phyloP scores from a whole-genome alignment of 2,329 filamentous ascomycete genomes.

The Claviceps paspali region DNA sequence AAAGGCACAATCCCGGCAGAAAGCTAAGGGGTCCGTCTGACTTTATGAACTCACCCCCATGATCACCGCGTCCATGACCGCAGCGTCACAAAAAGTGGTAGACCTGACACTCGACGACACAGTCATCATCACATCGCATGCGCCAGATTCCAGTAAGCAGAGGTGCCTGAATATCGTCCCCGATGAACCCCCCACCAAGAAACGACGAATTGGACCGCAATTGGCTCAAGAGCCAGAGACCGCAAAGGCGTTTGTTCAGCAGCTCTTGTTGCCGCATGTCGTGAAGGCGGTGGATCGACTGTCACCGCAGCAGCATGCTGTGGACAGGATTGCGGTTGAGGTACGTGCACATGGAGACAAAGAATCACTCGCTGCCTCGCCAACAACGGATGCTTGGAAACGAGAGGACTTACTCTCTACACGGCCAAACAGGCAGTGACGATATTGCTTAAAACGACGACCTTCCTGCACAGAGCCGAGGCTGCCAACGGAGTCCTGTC shows the following conservation, averaged over 20 bases:
- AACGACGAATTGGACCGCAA: slow-evolving; percentile 13
- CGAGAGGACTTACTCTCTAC: background rate
- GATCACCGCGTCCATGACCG: slow-evolving; percentile 14
- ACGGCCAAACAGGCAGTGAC: slow-evolving; percentile 10
- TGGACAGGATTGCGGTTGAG: slow-evolving; percentile 15
- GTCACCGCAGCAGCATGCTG: slow-evolving; percentile 9
- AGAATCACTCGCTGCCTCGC: background rate
- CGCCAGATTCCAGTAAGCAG: background rate
- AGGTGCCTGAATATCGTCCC: background rate
- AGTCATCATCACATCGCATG: background rate
- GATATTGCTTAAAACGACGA: slow-evolving; percentile 10
- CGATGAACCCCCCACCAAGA: slow-evolving; percentile 17
- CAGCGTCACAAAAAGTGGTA: slow-evolving; percentile 13
- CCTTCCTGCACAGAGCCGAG: slow-evolving; percentile 12
- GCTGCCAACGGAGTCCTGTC: slow-evolving; percentile 9
- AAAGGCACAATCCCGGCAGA: background rate
- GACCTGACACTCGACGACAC: slow-evolving; percentile 12
- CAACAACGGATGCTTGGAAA: background rate
- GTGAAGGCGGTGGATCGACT: slow-evolving; percentile 12
- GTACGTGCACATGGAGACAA: slow-evolving; percentile 14
- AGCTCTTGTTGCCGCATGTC: slow-evolving; percentile 20
- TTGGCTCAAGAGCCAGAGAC: slow-evolving; percentile 4
- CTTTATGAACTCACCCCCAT: slow-evolving; percentile 8
- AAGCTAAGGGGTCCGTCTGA: background rate
- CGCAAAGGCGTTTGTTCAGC: slow-evolving; percentile 13